Conservation (phyloP, 2,329 filamentous ascomycete species). For the Amylocarpus encephaloides region DNA sequence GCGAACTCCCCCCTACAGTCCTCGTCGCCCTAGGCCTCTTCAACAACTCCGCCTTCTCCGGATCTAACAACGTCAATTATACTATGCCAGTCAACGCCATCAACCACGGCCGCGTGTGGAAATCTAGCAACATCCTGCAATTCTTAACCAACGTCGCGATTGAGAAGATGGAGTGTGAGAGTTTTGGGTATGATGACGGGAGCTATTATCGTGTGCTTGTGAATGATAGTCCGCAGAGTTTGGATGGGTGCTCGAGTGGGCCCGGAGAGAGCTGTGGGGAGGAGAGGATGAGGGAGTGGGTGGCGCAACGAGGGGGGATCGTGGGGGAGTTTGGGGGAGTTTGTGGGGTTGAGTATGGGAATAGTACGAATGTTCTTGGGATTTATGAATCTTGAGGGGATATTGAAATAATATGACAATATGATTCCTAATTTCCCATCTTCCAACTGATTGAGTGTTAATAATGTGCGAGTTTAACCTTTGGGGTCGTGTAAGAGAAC, state of each 20-base stretch:
- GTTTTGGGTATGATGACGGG: constrained; percentile 39
- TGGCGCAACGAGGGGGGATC: constrained; percentile 25
- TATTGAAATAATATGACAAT: not conserved
- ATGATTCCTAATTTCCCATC: too few species aligned
- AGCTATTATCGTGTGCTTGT: constrained; percentile 45
- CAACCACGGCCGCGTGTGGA: constrained; percentile 45
- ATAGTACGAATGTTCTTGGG: constrained; percentile 22
- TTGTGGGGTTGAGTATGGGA: constrained; percentile 32
- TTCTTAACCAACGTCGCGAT: constrained; percentile 48
- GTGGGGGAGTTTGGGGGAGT: constrained; percentile 38
- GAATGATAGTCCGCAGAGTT: constrained; percentile 43
- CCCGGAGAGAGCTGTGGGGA: constrained; percentile 40
- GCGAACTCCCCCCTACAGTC: constrained; percentile 47
- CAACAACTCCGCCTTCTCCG: constrained; percentile 45
- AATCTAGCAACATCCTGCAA: constrained; percentile 44
- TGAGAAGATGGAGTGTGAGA: constrained; percentile 46
- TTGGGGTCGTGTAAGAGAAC: too few species aligned
- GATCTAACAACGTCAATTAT: constrained; percentile 40
- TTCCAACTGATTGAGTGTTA: too few species aligned
- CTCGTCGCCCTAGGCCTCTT: constrained; percentile 48
- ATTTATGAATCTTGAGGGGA: constrained; percentile 16
- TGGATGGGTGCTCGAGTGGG: constrained; percentile 42
- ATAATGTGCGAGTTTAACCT: too few species aligned
- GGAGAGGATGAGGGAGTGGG: constrained; percentile 13
- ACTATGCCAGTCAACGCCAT: constrained; percentile 44